Base-by-base conservation (phyloP, 2,329 filamentous ascomycete species). In the Microsporum audouinii region DNA sequence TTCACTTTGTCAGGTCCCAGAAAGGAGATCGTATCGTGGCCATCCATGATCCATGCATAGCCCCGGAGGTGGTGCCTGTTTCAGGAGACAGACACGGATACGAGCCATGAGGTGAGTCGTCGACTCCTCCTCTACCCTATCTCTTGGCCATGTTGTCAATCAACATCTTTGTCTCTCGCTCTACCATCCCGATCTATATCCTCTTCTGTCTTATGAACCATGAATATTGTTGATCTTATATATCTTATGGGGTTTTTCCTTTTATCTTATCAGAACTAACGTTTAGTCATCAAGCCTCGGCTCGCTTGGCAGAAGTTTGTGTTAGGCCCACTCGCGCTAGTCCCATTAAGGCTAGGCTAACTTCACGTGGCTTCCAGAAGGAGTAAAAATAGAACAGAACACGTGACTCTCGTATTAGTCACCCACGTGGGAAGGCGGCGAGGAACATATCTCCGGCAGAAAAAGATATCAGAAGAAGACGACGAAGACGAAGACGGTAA, bases 351-450 rank as follows among this genome's bases (percentile, higher is more conserved):
- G 49, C 6, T 33, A 33, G 33, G 49, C 14, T 27, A 29, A 10
- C 47, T 34, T 53, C 49, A 53, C 49, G 29, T 53, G 49, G 49
- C 49, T 53, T 53, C 49, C 49, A 53, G 49, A 53, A 53, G 47
- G 49, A 53, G 29, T 53, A 53, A 34, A 29, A 29, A 33, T 53
- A 53, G 49, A 53, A 53, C 49, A 23, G 0, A 53, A 53, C 49
- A 53, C 49, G 49, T 53, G 49, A 53, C 17, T n/a, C 7, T 53
- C 49, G 29, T 53, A 53, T 53, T 53, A 53, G 49, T 53, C 49
- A 53, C 39, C 39, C 49, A 53, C 49, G 49, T 53, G 49, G 49
- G 33, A n/a, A 7, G 29, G 49, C 27, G 29, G 6, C 2, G 49
- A 53, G 27, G 49, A 23, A 53, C 17, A 53, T 33, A 33, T n/a